These are phyloP conservation scores for Nicotiana obtusifolia DNA, from an alignment of 257 asterid species.

Conservation along the genomic window DNA sequence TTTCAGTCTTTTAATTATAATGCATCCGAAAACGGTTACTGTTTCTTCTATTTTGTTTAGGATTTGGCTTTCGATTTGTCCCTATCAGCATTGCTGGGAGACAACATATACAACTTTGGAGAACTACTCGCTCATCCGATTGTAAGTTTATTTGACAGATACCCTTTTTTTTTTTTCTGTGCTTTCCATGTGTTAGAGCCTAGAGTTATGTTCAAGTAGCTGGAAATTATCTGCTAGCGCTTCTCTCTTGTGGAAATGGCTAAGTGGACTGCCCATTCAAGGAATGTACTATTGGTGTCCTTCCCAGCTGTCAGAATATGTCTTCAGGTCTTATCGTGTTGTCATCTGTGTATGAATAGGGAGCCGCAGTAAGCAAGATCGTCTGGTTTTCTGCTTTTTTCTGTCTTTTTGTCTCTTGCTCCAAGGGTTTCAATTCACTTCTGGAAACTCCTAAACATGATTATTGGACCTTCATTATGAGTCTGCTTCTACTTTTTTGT, in stretches of 20 bases:
- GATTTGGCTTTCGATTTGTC: conserved; percentile 24
- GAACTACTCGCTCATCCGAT: conserved; percentile 30
- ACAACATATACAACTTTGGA: conserved; percentile 30
- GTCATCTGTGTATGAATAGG: background rate
- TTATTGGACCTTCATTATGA: background rate
- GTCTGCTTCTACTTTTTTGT: background rate
- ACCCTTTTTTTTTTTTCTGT: background rate
- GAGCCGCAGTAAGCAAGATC: background rate
- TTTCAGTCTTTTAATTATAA: background rate
- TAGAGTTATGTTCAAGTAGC: background rate
- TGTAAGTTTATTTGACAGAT: conserved; percentile 10
- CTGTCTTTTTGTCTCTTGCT: background rate
- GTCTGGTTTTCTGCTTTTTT: background rate
- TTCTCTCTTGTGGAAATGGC: background rate
- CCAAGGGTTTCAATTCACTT: background rate
- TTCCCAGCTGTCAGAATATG: background rate
- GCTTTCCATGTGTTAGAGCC: background rate
- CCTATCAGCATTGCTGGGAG: conserved; percentile 25
- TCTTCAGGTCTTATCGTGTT: background rate
- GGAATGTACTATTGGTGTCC: conserved; percentile 3
- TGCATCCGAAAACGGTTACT: background rate
- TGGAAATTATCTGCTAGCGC: background rate
- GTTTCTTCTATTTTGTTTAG: conserved; percentile 15
- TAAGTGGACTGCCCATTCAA: background rate
- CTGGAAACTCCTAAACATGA: background rate